These are phyloP conservation scores for Thalassiosira sp. DNA, from an alignment of 352 stramenopile genomes.

Conservation along the genomic window DNA sequence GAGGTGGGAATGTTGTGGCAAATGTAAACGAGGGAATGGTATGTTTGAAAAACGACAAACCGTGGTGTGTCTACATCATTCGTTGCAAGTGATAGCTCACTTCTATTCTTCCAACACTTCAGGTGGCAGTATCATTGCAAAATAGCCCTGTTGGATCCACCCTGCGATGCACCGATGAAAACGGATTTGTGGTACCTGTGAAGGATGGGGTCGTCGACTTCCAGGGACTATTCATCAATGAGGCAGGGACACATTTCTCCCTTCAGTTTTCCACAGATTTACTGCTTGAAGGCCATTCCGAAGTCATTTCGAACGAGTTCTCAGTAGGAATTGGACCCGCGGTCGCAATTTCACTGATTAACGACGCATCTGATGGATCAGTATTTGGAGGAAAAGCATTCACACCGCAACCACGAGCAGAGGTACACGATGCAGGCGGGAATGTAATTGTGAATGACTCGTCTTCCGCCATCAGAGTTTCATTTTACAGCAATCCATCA, in stretches of 20 bases:
- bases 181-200: slow-evolving; percentile 34
- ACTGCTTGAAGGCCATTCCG: slow-evolving; percentile 26
- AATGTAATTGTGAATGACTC: slow-evolving; percentile 63
- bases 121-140: slow-evolving; percentile 47
- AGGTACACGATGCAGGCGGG: slow-evolving; percentile 56
- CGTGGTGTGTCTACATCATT: not conserved
- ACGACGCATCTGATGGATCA: slow-evolving; percentile 49
- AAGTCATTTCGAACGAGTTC: slow-evolving; percentile 55
- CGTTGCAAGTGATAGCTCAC: not conserved
- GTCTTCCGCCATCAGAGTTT: slow-evolving; percentile 39
- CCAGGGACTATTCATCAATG: slow-evolving; percentile 58
- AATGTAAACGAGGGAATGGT: slow-evolving; percentile 54
- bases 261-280: slow-evolving; percentile 60
- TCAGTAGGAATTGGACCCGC: slow-evolving; percentile 54
- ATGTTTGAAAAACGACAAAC: slow-evolving; percentile 5
- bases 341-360: slow-evolving; percentile 35
- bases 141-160: slow-evolving; percentile 20
- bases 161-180: slow-evolving; percentile 34
- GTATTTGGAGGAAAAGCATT: slow-evolving; percentile 59
- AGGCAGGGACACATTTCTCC: slow-evolving; percentile 52
- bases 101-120: slow-evolving; percentile 11
- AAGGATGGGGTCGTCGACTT: slow-evolving; percentile 50
- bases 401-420: slow-evolving; percentile 44
- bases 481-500: slow-evolving; percentile 61
- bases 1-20: slow-evolving; percentile 57